Evolutionary conservation across 202 grass and related monocot genomes (phyloP), one percentile per base, ranked within the genome.

Genomic region (Schoenoplectus triqueter): DNA sequence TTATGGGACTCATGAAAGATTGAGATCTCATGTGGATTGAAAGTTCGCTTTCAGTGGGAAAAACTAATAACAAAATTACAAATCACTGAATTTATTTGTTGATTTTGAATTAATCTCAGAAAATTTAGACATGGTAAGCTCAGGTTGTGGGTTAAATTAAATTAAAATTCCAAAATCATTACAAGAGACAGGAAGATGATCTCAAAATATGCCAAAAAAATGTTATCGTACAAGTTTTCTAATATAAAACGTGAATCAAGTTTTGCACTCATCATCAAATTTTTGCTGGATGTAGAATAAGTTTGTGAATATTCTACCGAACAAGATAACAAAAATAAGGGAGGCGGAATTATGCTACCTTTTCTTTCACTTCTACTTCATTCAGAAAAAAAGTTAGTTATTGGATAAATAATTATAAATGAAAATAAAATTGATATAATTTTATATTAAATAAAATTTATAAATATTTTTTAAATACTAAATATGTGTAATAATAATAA

Each of bases 11-110:
- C 48, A 75, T 46, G 66, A 66, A 66, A 41, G 8, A 64, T 40
- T 56, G 72, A 76, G 18, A 40, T 19, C 39, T 31, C 72, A 76
- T 55, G 73, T 77, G 73, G 11, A 77, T 21, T 77, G 7, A 57
- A 40, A 14, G 1, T 57, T 57, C 0, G 10, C 73, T 77, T 77
- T 77, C 50, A 50, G 50, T 77, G 73, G 21, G 5, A 15, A 77
- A 77, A 77, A 15, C 9, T 3, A 56, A 56, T 40, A 56, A 56
- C 73, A 76, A 54, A 39, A 56, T 7, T 56, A 55, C 50, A 76
- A 76, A 76, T 55, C 20, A 9, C 10, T 21, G 10, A 50, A 59
- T 59, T 73, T 11, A 19, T 21, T 73, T 55, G 9, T 31, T 76
- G 10, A 76, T 76, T 10, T 8, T 11, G 1, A 41, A 67, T 10